Evolutionary conservation across 495 filamentous ascomycete species (phyloP).

Genomic region (Tuber umbilicatum): DNA sequence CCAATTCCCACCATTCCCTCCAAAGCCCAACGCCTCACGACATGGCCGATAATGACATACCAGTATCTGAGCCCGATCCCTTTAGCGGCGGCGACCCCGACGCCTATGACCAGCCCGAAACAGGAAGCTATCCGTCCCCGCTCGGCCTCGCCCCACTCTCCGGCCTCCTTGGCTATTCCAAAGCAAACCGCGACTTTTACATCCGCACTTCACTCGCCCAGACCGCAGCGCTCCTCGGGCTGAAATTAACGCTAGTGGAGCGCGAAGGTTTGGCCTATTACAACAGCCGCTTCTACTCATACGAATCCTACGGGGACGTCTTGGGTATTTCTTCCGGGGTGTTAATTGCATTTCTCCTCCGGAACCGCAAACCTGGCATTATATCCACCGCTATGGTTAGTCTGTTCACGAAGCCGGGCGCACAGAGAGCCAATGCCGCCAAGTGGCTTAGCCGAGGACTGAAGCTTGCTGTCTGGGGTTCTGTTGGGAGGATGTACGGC

Average conservation of each 20-base stretch:
- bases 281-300: conserved; percentile 29
- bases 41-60: neutral
- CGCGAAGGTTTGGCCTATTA: conserved; percentile 28
- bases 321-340: conserved; percentile 18
- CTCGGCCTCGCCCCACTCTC: conserved; percentile 24
- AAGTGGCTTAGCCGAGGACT: neutral
- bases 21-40: neutral
- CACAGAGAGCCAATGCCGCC: neutral
- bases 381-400: conserved; percentile 12
- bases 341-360: conserved; percentile 10
- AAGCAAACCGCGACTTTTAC: conserved; percentile 17
- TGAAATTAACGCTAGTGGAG: conserved; percentile 21
- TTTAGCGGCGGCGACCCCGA: neutral
- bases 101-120: neutral
- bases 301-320: conserved; percentile 32
- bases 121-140: conserved; percentile 13
- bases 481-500: conserved; percentile 20
- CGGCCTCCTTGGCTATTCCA: conserved; percentile 22
- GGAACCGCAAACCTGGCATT: conserved; percentile 13
- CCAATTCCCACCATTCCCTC: neutral
- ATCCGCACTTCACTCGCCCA: conserved; percentile 4
- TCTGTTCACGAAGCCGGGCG: conserved; percentile 3
- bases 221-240: conserved; percentile 19
- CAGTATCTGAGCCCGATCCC: neutral
- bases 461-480: conserved; percentile 10